Conservation (phyloP, 2,329 filamentous ascomycete species). For the Sclerotinia spermophila region DNA sequence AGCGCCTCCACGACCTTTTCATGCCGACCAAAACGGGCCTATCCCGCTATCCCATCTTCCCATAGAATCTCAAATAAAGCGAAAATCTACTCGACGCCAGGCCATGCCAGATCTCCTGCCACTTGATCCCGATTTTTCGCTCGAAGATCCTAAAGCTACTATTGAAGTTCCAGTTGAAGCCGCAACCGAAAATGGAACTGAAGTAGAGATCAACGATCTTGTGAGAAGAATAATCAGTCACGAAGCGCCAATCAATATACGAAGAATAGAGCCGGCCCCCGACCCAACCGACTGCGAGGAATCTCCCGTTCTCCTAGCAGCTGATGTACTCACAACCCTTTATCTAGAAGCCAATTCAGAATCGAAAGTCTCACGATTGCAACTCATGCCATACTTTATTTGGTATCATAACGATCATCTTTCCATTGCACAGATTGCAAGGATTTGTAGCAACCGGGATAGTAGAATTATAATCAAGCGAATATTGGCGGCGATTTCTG, state of each 20-base stretch:
- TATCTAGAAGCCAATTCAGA: slow-evolving; percentile 22
- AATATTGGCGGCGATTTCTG: slow-evolving; percentile 53
- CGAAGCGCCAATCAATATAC: neutral
- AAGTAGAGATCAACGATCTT: neutral
- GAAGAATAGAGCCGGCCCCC: neutral
- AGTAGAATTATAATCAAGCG: slow-evolving; percentile 55
- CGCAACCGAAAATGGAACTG: neutral
- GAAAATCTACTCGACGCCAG: slow-evolving; percentile 10
- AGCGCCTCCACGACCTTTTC: slow-evolving; percentile 64
- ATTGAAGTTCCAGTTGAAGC: neutral
- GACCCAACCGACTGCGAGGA: neutral
- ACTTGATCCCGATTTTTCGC: slow-evolving; percentile 29
- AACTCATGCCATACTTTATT: slow-evolving; percentile 58
- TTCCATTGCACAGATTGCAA: slow-evolving; percentile 47
- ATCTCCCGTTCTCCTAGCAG: slow-evolving; percentile 27
- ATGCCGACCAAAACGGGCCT: slow-evolving; percentile 63
- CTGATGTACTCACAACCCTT: slow-evolving; percentile 27
- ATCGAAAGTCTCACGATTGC: slow-evolving; percentile 28
- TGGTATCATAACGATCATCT: slow-evolving; percentile 56
- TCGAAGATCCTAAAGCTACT: neutral
- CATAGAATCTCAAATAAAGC: neutral
- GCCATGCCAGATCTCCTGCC: slow-evolving; percentile 26
- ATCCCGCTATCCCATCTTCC: slow-evolving; percentile 42
- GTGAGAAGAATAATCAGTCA: neutral
- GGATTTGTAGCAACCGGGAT: slow-evolving; percentile 51